Conservation (phyloP, 768 basidiomycete genomes). For the Trametes gibbosa region DNA sequence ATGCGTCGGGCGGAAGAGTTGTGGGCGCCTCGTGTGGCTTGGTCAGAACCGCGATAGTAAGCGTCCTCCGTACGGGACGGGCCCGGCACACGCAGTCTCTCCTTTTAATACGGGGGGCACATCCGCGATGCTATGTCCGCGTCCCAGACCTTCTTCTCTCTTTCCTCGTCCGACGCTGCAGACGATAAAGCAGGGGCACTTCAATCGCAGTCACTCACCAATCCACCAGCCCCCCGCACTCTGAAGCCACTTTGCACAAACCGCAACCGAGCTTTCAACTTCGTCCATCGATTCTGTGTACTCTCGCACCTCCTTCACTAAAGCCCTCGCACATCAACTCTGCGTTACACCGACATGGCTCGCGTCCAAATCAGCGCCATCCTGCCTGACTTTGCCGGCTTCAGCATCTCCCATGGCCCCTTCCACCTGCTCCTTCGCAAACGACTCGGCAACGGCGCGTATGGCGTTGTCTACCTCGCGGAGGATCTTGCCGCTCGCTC, state of each 20-base stretch:
- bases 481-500: slow-evolving; percentile 20
- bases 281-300: too few relatives aligned
- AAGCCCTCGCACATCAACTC: background rate
- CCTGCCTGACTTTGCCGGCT: slow-evolving; percentile 26
- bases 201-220: background rate
- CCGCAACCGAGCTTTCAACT: too few relatives aligned
- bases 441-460: slow-evolving; percentile 25
- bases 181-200: slow-evolving; percentile 1
- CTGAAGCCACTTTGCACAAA: too few relatives aligned
- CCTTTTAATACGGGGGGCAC: background rate
- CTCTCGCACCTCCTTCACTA: background rate
- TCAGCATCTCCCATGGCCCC: slow-evolving; percentile 13
- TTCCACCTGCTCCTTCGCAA: slow-evolving; percentile 21
- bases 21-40: background rate
- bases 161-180: slow-evolving; percentile 3
- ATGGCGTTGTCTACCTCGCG: slow-evolving; percentile 30
- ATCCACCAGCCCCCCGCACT: background rate
- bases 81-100: background rate
- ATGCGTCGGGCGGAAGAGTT: background rate
- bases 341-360: slow-evolving; percentile 16
- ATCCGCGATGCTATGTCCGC: slow-evolving; percentile 1
- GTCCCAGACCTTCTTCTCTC: background rate
- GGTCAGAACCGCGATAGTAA: slow-evolving; percentile 9
- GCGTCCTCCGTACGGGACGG: slow-evolving; percentile 5
- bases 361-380: slow-evolving; percentile 24